phyloP scores from a whole-genome alignment of 1,139 yeast species.

The Hemisphaericaspora xylofermentans region DNA sequence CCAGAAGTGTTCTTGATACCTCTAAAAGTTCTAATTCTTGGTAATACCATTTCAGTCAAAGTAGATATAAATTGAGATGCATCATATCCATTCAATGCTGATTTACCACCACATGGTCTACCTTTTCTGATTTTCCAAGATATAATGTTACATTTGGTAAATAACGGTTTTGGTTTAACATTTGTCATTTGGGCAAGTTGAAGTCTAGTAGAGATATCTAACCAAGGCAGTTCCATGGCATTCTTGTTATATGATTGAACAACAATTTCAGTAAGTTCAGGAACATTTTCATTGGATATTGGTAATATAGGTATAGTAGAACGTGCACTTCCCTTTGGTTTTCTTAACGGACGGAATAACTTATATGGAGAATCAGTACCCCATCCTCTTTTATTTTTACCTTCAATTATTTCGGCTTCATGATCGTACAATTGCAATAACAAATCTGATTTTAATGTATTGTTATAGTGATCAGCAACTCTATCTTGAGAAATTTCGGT shows the following conservation, averaged over 20 bases:
- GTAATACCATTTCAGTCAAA: conserved; percentile 86
- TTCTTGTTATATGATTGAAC: conserved; percentile 77
- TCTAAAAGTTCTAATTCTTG: conserved; percentile 83
- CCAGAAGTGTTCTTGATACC: conserved; percentile 81
- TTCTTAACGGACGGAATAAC: conserved; percentile 69
- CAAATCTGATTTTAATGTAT: conserved; percentile 73
- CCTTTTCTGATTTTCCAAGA: conserved; percentile 89
- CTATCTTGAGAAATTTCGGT: conserved; percentile 73
- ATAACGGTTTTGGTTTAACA: conserved; percentile 71
- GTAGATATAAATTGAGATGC: conserved; percentile 86
- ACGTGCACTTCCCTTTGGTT: conserved; percentile 64
- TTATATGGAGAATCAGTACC: conserved; percentile 89
- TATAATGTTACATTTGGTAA: conserved; percentile 77
- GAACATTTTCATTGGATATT: conserved; percentile 65
- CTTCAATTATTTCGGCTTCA: conserved; percentile 50
- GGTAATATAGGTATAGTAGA: conserved; percentile 74
- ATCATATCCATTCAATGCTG: conserved; percentile 72
- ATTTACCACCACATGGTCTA: conserved; percentile 89
- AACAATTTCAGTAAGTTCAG: conserved; percentile 62
- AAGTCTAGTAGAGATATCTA: conserved; percentile 74
- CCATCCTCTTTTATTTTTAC: conserved; percentile 81
- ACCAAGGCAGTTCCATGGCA: conserved; percentile 71
- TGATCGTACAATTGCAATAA: conserved; percentile 77
- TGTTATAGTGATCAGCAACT: conserved; percentile 71
- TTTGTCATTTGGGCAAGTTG: conserved; percentile 94